Base-by-base conservation (phyloP, 2,329 filamentous ascomycete species). In the Davidsoniella virescens region DNA sequence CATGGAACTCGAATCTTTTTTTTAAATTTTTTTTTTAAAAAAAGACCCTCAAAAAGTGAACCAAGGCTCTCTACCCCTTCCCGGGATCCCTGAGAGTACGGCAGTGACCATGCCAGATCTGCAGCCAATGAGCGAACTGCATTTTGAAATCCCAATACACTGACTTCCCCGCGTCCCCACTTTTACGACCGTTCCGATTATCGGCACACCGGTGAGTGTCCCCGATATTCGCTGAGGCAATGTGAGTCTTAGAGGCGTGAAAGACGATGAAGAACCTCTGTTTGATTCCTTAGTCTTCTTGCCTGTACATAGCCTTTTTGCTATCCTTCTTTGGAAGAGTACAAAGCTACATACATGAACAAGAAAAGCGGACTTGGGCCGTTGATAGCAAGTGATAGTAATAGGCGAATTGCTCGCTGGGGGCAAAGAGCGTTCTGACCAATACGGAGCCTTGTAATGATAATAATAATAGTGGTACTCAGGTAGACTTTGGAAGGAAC, bases 121-220 rank as follows among this genome's bases (percentile, higher is more conserved):
- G 9, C 29, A 36, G 17, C 47, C 47, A 43, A 49, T 49, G 16
- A 12, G n/a, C 38, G 10, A 26, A 36, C n/a, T 43, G 47, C 16
- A 49, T 49, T 49, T 49, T 49, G 47, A 49, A 49, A 49, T 49
- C n/a, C 16, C 39, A 17, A 29, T 49, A n/a, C 37, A 12, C 29
- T 49, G 39, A n/a, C 39, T 49, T 49, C 47, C 47, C 47, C 47
- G 39, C 47, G 47, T 49, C 18, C 17, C 47, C 47, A 49, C 47
- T 49, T 42, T 42, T 49, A 41, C 20, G 39, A 37, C 47, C 47
- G 47, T 39, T 49, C 47, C 47, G 47, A 49, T 49, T 26, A 49
- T 49, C 47, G 47, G 47, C 47, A 40, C n/a, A 26, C 33, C 47
- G 47, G 39, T 20, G 18, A 18, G 17, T n/a, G 8, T 18, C 37